A percentile compares a stretch with the other conserved stretches of the same genome.
Evolutionary conservation across 2,329 filamentous ascomycete species (phyloP).

Genomic region (Pleurostoma richardsiae): DNA sequence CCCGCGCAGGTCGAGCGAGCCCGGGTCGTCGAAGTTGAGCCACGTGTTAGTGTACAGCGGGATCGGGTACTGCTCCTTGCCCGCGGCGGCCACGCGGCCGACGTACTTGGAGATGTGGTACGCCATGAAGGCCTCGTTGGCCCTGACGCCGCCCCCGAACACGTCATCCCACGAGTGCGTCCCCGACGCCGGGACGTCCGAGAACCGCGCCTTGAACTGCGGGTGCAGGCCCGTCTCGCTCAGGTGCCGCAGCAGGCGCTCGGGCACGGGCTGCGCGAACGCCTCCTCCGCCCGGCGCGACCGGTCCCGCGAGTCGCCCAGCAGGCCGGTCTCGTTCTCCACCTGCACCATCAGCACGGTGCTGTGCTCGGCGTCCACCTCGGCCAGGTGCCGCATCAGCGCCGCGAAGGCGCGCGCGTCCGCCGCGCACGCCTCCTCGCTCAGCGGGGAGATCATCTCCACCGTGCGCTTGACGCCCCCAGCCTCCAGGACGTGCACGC

Average conservation of each 20-base stretch:
- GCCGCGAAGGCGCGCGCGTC: constrained; percentile 24
- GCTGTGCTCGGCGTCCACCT: constrained; percentile 36
- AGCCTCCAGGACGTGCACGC: constrained; percentile 18
- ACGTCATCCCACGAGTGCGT: constrained; percentile 22
- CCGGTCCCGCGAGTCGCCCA: constrained; percentile 46
- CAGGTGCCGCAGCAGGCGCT: constrained; percentile 18
- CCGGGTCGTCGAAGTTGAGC: constrained; percentile 26
- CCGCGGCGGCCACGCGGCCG: constrained; percentile 25
- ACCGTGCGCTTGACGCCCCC: constrained; percentile 20
- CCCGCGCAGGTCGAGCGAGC: constrained; percentile 14
- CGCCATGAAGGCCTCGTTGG: constrained; percentile 31
- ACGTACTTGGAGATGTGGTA: constrained; percentile 25
- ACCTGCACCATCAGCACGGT: constrained; percentile 54
- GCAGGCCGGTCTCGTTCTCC: constrained; percentile 48
- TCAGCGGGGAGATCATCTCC: constrained; percentile 26
- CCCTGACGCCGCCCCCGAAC: constrained; percentile 19
- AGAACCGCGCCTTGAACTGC: constrained; percentile 20
- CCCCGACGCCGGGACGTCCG: constrained; percentile 14
- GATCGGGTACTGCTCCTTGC: constrained; percentile 24
- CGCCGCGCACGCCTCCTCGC: constrained; percentile 19
- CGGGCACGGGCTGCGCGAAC: constrained; percentile 19
- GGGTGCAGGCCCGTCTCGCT: constrained; percentile 17
- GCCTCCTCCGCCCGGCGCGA: constrained; percentile 30
- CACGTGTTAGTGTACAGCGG: constrained; percentile 29
- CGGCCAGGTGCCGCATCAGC: constrained; percentile 24